Conservation (phyloP, 192 early-diverging fungal genomes). For the Gryganskiella cystojenkinii region DNA sequence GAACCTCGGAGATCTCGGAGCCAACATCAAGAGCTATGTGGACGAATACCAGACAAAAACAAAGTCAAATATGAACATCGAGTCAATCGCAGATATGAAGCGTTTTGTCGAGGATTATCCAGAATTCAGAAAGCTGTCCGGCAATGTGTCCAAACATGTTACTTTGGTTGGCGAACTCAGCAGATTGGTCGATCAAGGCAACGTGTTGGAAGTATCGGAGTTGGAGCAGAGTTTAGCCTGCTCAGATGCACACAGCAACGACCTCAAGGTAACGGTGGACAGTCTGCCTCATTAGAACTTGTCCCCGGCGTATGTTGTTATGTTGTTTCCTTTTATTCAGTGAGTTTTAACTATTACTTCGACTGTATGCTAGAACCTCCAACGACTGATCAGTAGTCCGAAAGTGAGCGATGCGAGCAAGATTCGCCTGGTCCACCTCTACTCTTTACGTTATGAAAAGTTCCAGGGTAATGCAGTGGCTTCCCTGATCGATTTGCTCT, state of each 20-base stretch:
- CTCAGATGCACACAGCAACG: constrained; percentile 83
- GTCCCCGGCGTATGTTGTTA: neutral
- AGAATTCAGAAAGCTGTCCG: constrained; percentile 95
- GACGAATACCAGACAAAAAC: constrained; percentile 95
- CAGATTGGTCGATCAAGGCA: constrained; percentile 76
- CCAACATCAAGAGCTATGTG: constrained; percentile 93
- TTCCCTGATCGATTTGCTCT: constrained; percentile 81
- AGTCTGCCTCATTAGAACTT: neutral
- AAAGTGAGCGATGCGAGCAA: constrained; percentile 79
- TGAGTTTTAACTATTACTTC: neutral
- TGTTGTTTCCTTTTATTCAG: neutral
- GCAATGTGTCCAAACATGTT: constrained; percentile 98
- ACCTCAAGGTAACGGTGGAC: constrained; percentile 75
- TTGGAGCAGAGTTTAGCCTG: constrained; percentile 95
- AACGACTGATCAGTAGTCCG: constrained; percentile 73
- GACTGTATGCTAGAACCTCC: constrained; percentile 60
- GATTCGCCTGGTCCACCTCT: constrained; percentile 83
- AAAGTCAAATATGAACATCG: constrained; percentile 89
- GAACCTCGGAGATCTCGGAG: constrained; percentile 95
- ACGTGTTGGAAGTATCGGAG: constrained; percentile 89
- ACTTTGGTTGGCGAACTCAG: constrained; percentile 97
- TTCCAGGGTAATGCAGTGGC: constrained; percentile 74
- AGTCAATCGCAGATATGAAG: constrained; percentile 98
- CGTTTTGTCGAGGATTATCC: constrained; percentile 99
- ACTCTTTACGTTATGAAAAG: constrained; percentile 94